Evolutionary conservation across 768 basidiomycete genomes (phyloP), one percentile per base, ranked within the genome.

Genomic region (Tremella fuciformis): DNA sequence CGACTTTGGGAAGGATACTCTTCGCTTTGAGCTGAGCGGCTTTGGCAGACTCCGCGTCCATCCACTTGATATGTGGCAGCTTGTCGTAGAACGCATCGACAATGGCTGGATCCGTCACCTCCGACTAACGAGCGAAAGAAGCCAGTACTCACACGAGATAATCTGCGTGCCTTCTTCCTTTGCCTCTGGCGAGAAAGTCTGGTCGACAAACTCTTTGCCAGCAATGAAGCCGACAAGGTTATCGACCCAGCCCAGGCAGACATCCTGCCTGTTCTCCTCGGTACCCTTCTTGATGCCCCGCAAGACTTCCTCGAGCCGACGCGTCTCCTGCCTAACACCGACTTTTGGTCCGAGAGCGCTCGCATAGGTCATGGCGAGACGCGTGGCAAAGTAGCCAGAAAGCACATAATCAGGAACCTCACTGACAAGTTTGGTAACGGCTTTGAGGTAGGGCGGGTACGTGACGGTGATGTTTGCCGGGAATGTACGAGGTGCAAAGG

Each of bases 1-100:
- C 96, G 61, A 99, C 88, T 81, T 97, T 94, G 75, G 91, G 83
- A 25, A 86, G 84, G 60, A 93, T 86, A 0, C 85, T 84, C 70
- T 87, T 83, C 13, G 89, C 90, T 82, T 98, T 98, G 70, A 86
- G 83, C 13, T 86, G 84, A 3, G 96, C 96, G 56, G 86, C 89
- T 40, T 80, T 79, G 11, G 89, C 86, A 2, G 90, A 90, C 63
- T 84, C 78, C 48, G 85, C 77, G 72, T 98, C 96, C 88, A 99
- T 91, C 96, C 96, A 99, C 18, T 85, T 82, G 51, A 96, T 82
- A 53, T 83, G 73, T 3, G 81, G 76, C 18, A 99, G 79, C 3
- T 89, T 89, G 16, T 77, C 77, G 72, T 91, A 86, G 81, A 98
- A 98, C 0, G 91, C 82, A 21, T 84, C 77, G 53, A 97, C 84